Evolutionary conservation across 768 basidiomycete genomes (phyloP), one percentile per base, ranked within the genome.

Genomic region (Russula sp.): DNA sequence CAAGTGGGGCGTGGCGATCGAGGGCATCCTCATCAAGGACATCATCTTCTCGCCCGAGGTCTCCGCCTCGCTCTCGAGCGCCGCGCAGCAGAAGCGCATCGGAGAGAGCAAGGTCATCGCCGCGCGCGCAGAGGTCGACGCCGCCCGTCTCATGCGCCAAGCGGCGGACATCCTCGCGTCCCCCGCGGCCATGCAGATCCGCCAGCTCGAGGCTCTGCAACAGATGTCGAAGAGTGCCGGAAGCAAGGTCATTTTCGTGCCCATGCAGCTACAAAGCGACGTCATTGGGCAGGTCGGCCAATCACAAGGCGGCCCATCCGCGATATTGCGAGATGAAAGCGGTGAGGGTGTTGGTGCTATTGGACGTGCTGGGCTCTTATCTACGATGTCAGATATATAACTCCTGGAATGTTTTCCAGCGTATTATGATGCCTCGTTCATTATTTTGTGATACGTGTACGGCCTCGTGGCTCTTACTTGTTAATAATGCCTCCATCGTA

Each of bases 61-160:
- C 18, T 86, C 94, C 57, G 87, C 92, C 9, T 92, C 91, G 18
- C 81, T 99, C 54, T 96, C 94, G 13, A 91, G 89, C 66, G 96
- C 96, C 42, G 96, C 96, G 20, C 95, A 97, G 72, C 94, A 96
- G 77, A 97, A 97, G 83, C 84, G 96, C 64, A 86, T 98, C 63
- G 96, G 94, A 75, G 96, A 98, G 77, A 87, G 86, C 71, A 98
- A 98, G 77, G 91, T 96, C 73, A 96, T 97, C 70, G 92, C 93
- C 57, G 94, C 94, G 1, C 85, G 94, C 62, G 96, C 95, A 14
- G 95, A 97, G 77, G 95, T 98, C 68, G 95, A 97, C 73, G 80
- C 94, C 40, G 94, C 94, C 32, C 84, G 92, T 70, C 84, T 98
- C 73, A 98, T 98, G 95, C 84, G 95, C 64, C 93, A 96, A 74